Conservation (phyloP, 371 early-diverging fungal genomes). For the Apophysomyces trapeziformis region DNA sequence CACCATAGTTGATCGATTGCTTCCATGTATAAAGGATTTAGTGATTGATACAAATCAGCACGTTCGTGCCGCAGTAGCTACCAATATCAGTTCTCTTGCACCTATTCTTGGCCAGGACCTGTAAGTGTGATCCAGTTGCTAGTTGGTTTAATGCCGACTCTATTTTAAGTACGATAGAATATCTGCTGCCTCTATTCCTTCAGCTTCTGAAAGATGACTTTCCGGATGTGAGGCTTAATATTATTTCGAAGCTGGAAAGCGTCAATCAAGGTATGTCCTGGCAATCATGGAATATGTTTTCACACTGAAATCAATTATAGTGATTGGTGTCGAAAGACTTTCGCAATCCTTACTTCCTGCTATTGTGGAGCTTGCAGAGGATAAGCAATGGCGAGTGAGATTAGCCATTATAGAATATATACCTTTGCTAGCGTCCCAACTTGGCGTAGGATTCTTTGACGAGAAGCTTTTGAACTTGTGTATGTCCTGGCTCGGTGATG, state of each 20-base stretch:
- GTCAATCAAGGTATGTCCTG: slow-evolving; percentile 77
- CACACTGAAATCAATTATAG: slow-evolving; percentile 32
- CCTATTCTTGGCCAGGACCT: slow-evolving; percentile 93
- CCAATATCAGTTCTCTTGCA: slow-evolving; percentile 92
- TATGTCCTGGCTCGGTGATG: slow-evolving; percentile 97
- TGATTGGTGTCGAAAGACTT: slow-evolving; percentile 96
- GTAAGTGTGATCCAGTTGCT: slow-evolving; percentile 40
- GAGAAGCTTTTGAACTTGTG: slow-evolving; percentile 92
- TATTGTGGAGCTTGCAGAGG: slow-evolving; percentile 97
- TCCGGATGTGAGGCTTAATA: slow-evolving; percentile 96
- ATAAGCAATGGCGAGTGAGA: slow-evolving; percentile 99
- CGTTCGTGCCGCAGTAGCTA: slow-evolving; percentile 95
- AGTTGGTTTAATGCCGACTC: not conserved
- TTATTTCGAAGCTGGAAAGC: slow-evolving; percentile 95
- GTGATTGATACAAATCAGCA: slow-evolving; percentile 95
- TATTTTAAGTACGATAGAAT: slow-evolving; percentile 81
- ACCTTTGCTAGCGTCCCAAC: slow-evolving; percentile 92
- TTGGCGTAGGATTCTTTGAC: slow-evolving; percentile 96
- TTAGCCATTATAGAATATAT: slow-evolving; percentile 98
- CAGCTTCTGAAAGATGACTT: slow-evolving; percentile 96
- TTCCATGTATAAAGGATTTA: slow-evolving; percentile 92
- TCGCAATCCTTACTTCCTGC: slow-evolving; percentile 97
- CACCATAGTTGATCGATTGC: slow-evolving; percentile 76
- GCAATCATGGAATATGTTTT: not conserved
- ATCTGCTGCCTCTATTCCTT: slow-evolving; percentile 93